Conservation (phyloP, 257 asterid genomes). For the Salvia miltiorrhiza region DNA sequence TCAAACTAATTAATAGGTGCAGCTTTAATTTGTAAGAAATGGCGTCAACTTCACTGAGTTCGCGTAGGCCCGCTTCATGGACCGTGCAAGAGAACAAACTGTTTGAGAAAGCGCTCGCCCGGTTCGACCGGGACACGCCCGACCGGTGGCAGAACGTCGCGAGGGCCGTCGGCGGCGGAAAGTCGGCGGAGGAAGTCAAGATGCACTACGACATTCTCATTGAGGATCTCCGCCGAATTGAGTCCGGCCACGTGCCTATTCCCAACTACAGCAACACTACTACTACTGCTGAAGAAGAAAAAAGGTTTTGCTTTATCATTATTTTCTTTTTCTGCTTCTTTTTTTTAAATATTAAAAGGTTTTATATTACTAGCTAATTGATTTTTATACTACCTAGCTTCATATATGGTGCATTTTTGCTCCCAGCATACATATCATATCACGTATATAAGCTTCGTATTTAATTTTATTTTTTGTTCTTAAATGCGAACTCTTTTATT, state of each 20-base stretch:
- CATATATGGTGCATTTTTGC: too few relatives aligned
- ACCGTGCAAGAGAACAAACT: conserved; percentile 60
- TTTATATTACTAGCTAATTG: too few relatives aligned
- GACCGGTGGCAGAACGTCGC: conserved; percentile 84
- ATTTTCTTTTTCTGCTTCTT: not conserved
- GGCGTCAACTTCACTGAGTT: conserved; percentile 42
- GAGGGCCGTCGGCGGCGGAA: conserved; percentile 55
- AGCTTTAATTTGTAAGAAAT: too few relatives aligned
- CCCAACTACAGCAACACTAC: conserved; percentile 37
- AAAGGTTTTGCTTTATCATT: conserved; percentile 18
- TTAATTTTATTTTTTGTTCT: too few relatives aligned
- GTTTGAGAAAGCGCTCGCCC: conserved; percentile 65
- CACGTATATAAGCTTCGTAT: too few relatives aligned
- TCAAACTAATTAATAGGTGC: too few relatives aligned
- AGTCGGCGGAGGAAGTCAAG: conserved; percentile 59
- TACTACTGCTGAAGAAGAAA: conserved; percentile 21
- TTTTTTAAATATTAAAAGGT: too few relatives aligned
- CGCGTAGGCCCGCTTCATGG: conserved; percentile 38
- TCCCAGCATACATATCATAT: too few relatives aligned
- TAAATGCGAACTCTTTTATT: too few relatives aligned
- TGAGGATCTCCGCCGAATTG: conserved; percentile 65
- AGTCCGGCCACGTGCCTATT: conserved; percentile 51
- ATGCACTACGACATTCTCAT: conserved; percentile 53
- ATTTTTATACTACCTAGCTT: too few relatives aligned
- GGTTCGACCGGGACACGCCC: conserved; percentile 57